Evolutionary conservation across 108 stramenopile genomes (phyloP).

Genomic region (Cyclotella sp.): DNA sequence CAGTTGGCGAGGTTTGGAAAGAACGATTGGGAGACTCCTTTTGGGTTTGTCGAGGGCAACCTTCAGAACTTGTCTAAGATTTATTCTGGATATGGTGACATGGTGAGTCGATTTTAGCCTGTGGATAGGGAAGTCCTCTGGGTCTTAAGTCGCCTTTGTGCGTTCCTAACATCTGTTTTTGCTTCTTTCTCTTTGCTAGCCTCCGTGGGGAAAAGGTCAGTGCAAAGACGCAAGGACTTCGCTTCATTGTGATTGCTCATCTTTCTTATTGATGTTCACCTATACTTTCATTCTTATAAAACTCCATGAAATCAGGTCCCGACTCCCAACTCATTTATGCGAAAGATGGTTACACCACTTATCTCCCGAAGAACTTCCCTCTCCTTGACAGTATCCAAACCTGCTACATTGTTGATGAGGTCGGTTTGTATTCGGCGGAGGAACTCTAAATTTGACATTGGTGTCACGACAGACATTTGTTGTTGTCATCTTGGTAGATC

Average conservation of each 20-base stretch:
- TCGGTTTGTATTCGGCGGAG: not conserved
- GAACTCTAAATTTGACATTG: not conserved
- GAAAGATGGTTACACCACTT: conserved; percentile 43
- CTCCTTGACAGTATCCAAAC: conserved; percentile 56
- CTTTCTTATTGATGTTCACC: not conserved
- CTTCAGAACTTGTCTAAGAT: conserved; percentile 66
- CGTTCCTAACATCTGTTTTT: not conserved
- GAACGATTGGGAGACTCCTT: conserved; percentile 86
- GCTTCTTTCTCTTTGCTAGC: not conserved
- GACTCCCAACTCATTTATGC: conserved; percentile 34
- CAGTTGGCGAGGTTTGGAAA: conserved; percentile 62
- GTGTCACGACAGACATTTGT: not conserved
- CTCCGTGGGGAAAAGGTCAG: not conserved
- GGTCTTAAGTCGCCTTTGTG: not conserved
- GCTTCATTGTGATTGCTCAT: not conserved
- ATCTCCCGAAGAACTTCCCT: conserved; percentile 76
- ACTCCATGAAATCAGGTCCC: conserved; percentile 10
- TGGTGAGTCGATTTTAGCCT: conserved; percentile 49
- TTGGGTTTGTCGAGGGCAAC: conserved; percentile 72
- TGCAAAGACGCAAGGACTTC: not conserved
- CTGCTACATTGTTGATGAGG: conserved; percentile 40
- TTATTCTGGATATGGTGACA: conserved; percentile 82
- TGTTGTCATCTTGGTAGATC: not conserved
- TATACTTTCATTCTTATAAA: not conserved
- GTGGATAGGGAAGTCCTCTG: not conserved